Percentiles rank a stretch among this genome's conserved stretches.
Evolutionary conservation across 768 basidiomycete species (phyloP).

Genomic region (Trametes cubensis): DNA sequence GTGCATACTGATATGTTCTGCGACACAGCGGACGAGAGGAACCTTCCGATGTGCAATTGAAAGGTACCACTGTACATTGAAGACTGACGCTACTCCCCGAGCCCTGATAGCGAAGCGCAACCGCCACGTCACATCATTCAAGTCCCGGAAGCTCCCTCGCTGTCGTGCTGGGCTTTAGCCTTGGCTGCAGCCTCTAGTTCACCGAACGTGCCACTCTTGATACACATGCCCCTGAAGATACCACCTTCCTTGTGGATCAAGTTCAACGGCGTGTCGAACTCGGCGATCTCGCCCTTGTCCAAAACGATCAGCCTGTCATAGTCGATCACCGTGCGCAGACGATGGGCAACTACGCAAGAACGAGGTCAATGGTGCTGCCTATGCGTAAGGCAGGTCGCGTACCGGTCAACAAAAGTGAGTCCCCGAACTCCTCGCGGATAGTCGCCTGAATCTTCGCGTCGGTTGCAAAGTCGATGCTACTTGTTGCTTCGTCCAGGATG

Average conservation of each 20-base stretch:
- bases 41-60: too few species aligned
- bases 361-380: conserved; percentile 8
- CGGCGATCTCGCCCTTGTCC: conserved; percentile 60
- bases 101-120: too few species aligned
- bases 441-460: conserved; percentile 90
- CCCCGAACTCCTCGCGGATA: conserved; percentile 82
- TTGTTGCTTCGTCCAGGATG: conserved; percentile 82
- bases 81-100: too few species aligned
- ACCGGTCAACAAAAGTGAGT: conserved; percentile 76
- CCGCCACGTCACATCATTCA: too few species aligned
- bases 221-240: conserved; percentile 54
- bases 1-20: too few species aligned
- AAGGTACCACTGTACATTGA: too few species aligned
- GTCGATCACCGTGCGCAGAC: conserved; percentile 78
- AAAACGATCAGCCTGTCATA: conserved; percentile 79
- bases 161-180: conserved; percentile 36
- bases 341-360: conserved; percentile 60
- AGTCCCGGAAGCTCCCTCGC: background rate
- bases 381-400: conserved; percentile 30
- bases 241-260: conserved; percentile 50
- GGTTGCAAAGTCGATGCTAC: conserved; percentile 84
- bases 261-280: conserved; percentile 56
- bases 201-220: conserved; percentile 63
- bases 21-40: too few species aligned
- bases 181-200: conserved; percentile 64